Percentiles rank a stretch among this genome's conserved stretches.
Conservation (phyloP, 1,284 basidiomycete genomes). For the Heliocybe sulcata region DNA sequence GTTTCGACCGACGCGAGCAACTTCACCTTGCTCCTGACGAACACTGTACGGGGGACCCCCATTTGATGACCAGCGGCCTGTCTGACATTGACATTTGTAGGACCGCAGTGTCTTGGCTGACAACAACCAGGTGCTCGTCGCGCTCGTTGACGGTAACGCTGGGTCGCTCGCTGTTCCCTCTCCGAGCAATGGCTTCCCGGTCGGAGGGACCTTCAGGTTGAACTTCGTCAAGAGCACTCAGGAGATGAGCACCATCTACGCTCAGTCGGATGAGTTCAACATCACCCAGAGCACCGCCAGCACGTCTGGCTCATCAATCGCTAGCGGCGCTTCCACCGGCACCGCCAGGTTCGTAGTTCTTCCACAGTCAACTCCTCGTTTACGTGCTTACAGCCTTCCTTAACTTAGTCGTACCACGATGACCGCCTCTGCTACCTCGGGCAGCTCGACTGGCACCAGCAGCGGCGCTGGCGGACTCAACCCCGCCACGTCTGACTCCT, state of each 20-base stretch:
- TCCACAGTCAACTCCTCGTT: background rate
- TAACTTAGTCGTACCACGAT: background rate
- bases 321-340: background rate
- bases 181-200: conserved; percentile 53
- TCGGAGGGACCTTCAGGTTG: conserved; percentile 52
- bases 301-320: background rate
- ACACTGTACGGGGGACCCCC: conserved; percentile 50
- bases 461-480: background rate
- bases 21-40: conserved; percentile 65
- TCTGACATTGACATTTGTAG: conserved; percentile 14
- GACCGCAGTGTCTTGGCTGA: conserved; percentile 20
- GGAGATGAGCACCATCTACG: conserved; percentile 42
- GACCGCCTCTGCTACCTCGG: background rate
- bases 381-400: background rate
- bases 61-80: too few relatives aligned
- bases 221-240: conserved; percentile 53
- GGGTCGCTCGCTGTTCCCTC: conserved; percentile 31
- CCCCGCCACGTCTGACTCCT: conserved; percentile 1
- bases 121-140: conserved; percentile 35
- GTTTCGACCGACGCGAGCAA: conserved; percentile 57
- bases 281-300: conserved; percentile 32
- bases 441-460: background rate
- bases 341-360: background rate
- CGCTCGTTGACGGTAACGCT: conserved; percentile 37
- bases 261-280: conserved; percentile 56